phyloP scores from a whole-genome alignment of 331 rosid genomes.

The Prunus yedoensis region DNA sequence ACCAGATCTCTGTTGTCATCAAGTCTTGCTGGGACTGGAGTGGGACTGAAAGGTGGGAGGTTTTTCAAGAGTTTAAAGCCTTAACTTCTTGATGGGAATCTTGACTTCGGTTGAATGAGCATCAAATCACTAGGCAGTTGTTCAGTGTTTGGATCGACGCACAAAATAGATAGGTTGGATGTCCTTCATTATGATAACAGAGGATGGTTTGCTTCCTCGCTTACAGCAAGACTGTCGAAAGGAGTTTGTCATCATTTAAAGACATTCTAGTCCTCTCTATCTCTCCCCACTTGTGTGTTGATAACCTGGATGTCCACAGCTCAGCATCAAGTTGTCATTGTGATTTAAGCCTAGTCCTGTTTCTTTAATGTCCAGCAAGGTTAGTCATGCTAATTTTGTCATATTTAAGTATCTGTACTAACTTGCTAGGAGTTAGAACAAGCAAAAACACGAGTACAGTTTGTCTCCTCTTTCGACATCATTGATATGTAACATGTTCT shows the following conservation, averaged over 20 bases:
- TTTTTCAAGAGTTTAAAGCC: conserved; percentile 40
- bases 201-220: conserved; percentile 8
- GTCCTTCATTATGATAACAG: neutral
- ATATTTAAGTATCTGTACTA: conserved; percentile 5
- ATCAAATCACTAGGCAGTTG: conserved; percentile 6
- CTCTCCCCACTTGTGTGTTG: neutral
- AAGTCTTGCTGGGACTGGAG: conserved; percentile 31
- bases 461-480: neutral
- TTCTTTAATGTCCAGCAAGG: conserved; percentile 11
- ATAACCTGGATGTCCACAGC: neutral
- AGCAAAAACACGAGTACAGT: conserved; percentile 10
- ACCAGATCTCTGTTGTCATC: conserved; percentile 40
- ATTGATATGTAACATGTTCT: conserved; percentile 2
- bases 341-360: neutral
- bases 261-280: conserved; percentile 1
- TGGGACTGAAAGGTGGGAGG: conserved; percentile 39
- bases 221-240: neutral
- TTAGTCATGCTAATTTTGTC: neutral
- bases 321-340: neutral
- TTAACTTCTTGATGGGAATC: neutral
- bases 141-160: neutral
- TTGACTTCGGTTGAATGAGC: neutral
- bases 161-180: conserved; percentile 10
- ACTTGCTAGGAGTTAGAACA: conserved; percentile 23
- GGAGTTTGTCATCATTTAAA: neutral